phyloP scores from a whole-genome alignment of 106 monocot genomes.

The Dendrobium chrysotoxum region DNA sequence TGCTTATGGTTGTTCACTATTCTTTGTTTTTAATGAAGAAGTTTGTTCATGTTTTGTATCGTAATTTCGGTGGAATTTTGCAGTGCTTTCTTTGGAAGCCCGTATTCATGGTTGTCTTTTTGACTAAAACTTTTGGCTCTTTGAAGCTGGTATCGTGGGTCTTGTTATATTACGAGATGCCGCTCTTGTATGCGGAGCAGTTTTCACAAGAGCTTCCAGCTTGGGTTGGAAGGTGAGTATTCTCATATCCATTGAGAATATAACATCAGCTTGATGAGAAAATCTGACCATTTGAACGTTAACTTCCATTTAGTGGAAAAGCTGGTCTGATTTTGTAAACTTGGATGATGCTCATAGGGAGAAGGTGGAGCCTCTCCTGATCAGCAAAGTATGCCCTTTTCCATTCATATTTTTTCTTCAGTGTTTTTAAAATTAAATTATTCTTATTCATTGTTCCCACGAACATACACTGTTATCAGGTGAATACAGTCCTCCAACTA shows the following conservation, averaged over 20 bases:
- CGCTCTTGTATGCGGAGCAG: constrained; percentile 68
- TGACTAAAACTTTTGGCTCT: constrained; percentile 15
- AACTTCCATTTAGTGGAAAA: constrained; percentile 61
- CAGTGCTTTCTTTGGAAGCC: not conserved
- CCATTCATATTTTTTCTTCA: not conserved
- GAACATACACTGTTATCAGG: constrained; percentile 34
- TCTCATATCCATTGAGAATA: not conserved
- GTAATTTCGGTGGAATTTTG: not conserved
- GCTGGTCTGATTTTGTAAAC: constrained; percentile 73
- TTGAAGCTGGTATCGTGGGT: constrained; percentile 68
- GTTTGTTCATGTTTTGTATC: not conserved
- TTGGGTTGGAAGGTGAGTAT: constrained; percentile 73
- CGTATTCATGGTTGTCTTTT: not conserved
- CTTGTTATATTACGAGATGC: constrained; percentile 77
- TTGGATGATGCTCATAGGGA: constrained; percentile 54
- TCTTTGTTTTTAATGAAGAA: not conserved
- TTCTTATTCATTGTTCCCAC: not conserved
- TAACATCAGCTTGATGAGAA: not conserved
- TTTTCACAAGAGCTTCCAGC: constrained; percentile 75
- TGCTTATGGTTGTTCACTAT: not conserved
- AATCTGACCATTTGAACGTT: not conserved
- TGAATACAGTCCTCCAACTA: constrained; percentile 85
- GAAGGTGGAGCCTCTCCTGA: constrained; percentile 86
- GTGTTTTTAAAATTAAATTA: not conserved
- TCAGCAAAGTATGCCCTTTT: constrained; percentile 71